A percentile compares a stretch with the other conserved stretches of the same genome.
Conservation (phyloP, 2,329 filamentous ascomycete genomes). For the Capronia americana region DNA sequence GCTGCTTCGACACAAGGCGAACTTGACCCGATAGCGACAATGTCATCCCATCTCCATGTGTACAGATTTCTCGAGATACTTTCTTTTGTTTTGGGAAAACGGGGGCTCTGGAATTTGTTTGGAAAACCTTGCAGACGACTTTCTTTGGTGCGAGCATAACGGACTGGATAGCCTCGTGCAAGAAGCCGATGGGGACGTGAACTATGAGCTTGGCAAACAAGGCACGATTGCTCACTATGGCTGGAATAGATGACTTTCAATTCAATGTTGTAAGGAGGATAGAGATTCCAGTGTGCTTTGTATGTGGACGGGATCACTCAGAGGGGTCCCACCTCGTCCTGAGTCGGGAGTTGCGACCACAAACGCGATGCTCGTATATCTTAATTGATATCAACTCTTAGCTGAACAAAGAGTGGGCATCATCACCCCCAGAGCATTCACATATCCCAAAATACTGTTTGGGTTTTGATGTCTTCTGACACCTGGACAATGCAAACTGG, state of each 20-base stretch:
- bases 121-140: background rate
- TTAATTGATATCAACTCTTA: background rate
- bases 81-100: background rate
- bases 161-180: background rate
- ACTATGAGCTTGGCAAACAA: background rate
- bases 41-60: background rate
- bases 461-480: background rate
- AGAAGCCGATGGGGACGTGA: background rate
- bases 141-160: background rate
- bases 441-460: background rate
- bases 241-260: background rate
- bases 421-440: background rate
- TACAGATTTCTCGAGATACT: background rate
- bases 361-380: background rate
- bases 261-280: background rate
- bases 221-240: background rate
- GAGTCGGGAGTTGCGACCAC: background rate
- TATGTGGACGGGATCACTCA: background rate
- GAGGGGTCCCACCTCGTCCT: background rate
- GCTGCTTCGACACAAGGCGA: background rate
- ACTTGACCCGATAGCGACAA: background rate
- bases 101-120: background rate
- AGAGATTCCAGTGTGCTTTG: background rate
- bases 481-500: background rate
- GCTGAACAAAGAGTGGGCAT: background rate